phyloP scores from a whole-genome alignment of 2,329 filamentous ascomycete species.

The Didymosphaeria variabile region DNA sequence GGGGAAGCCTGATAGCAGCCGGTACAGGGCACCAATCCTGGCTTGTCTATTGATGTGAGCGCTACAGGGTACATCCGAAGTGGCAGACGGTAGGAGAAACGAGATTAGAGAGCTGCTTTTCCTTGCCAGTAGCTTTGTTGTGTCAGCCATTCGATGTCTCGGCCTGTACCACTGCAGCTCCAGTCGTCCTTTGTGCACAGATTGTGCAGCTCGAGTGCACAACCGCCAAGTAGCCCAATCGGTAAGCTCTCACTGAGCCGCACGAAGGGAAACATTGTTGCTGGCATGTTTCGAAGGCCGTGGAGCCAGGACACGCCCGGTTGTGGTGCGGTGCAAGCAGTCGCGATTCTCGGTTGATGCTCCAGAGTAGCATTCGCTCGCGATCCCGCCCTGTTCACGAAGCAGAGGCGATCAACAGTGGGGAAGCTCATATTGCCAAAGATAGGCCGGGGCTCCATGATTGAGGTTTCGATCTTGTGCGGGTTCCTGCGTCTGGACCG shows the following conservation, averaged over 20 bases:
- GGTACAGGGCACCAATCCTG: constrained; percentile 32
- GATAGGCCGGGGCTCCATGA: constrained; percentile 1
- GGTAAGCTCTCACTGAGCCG: constrained; percentile 17
- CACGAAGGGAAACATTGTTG: constrained; percentile 14
- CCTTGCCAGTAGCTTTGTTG: constrained; percentile 40
- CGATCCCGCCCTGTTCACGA: too few relatives aligned
- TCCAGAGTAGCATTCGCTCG: neutral
- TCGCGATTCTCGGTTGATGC: neutral
- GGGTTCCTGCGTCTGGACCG: constrained; percentile 31
- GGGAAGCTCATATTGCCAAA: constrained; percentile 3
- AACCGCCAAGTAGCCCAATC: constrained; percentile 21
- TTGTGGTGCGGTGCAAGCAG: neutral
- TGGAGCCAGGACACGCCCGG: too few relatives aligned
- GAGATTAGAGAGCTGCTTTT: constrained; percentile 46
- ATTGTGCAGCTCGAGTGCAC: constrained; percentile 24
- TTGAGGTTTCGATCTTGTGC: constrained; percentile 9
- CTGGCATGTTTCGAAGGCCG: neutral
- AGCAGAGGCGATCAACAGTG: neutral
- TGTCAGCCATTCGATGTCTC: constrained; percentile 37
- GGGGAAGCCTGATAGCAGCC: constrained; percentile 37
- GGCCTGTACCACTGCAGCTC: constrained; percentile 27
- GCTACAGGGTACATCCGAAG: constrained; percentile 31
- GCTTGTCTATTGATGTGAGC: constrained; percentile 44
- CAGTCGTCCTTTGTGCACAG: constrained; percentile 24
- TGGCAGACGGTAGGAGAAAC: constrained; percentile 33